phyloP scores from a whole-genome alignment of 495 filamentous ascomycete genomes.

The Penicillium goetzii region DNA sequence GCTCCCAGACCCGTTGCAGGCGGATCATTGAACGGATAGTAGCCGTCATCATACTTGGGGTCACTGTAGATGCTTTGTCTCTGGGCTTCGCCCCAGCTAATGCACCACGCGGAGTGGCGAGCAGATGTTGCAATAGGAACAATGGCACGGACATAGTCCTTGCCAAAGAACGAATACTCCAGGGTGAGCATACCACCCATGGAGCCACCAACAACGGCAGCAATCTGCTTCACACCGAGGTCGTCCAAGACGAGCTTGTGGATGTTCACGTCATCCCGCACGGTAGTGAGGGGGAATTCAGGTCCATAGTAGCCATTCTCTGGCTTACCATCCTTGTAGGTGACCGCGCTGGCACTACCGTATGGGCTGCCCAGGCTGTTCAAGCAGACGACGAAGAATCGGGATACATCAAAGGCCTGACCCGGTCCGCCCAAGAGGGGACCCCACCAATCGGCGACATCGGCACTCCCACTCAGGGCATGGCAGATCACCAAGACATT shows the following conservation, averaged over 20 bases:
- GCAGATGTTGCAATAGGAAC: constrained; percentile 95
- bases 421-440: constrained; percentile 87
- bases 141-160: constrained; percentile 88
- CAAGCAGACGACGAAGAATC: constrained; percentile 93
- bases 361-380: constrained; percentile 97
- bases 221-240: constrained; percentile 82
- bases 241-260: constrained; percentile 92
- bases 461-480: constrained; percentile 92
- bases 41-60: constrained; percentile 97
- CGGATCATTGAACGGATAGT: constrained; percentile 83
- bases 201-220: constrained; percentile 91
- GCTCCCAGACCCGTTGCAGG: constrained; percentile 86
- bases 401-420: constrained; percentile 86
- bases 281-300: constrained; percentile 93
- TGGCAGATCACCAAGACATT: constrained; percentile 98
- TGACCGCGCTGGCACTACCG: constrained; percentile 93
- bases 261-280: constrained; percentile 91
- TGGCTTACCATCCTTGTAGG: constrained; percentile 77
- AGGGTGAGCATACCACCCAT: constrained; percentile 98
- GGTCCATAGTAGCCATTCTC: constrained; percentile 82
- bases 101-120: constrained; percentile 97
- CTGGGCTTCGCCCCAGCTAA: constrained; percentile 98
- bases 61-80: constrained; percentile 97
- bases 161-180: constrained; percentile 95
- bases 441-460: constrained; percentile 98